phyloP scores from a whole-genome alignment of 208 protist genomes.

The Leishmania gerbilli region DNA sequence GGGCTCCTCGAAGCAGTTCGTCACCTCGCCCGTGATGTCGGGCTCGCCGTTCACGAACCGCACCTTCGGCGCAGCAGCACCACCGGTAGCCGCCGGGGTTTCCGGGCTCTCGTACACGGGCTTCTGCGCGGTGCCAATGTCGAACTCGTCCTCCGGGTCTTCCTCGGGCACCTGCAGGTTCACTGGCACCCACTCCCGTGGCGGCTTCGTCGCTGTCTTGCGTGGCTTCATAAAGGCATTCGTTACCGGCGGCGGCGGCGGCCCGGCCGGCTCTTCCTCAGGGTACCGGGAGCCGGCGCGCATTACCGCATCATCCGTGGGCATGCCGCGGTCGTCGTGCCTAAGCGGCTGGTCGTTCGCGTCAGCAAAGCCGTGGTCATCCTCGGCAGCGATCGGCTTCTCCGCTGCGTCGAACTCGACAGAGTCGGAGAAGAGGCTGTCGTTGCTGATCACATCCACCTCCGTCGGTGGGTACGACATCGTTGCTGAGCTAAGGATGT shows the following conservation, averaged over 20 bases:
- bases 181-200: conserved; percentile 50
- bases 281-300: conserved; percentile 12
- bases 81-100: neutral
- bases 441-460: conserved; percentile 56
- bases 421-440: conserved; percentile 75
- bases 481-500: neutral
- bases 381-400: conserved; percentile 37
- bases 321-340: conserved; percentile 10
- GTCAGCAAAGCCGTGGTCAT: conserved; percentile 10
- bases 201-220: conserved; percentile 32
- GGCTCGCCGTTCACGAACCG: conserved; percentile 76
- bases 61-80: conserved; percentile 6
- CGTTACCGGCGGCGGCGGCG: conserved; percentile 16
- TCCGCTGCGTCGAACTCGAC: conserved; percentile 62
- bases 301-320: conserved; percentile 15
- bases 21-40: conserved; percentile 61
- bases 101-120: conserved; percentile 40
- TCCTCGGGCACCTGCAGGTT: conserved; percentile 41
- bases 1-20: conserved; percentile 83
- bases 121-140: conserved; percentile 51
- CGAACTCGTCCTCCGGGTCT: conserved; percentile 83
- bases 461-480: conserved; percentile 72
- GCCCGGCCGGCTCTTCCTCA: conserved; percentile 23
- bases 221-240: conserved; percentile 66
- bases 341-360: neutral